Percentiles rank a stretch among this genome's conserved stretches.
Conservation (phyloP, 352 stramenopile species). For the Phytophthora megakarya region DNA sequence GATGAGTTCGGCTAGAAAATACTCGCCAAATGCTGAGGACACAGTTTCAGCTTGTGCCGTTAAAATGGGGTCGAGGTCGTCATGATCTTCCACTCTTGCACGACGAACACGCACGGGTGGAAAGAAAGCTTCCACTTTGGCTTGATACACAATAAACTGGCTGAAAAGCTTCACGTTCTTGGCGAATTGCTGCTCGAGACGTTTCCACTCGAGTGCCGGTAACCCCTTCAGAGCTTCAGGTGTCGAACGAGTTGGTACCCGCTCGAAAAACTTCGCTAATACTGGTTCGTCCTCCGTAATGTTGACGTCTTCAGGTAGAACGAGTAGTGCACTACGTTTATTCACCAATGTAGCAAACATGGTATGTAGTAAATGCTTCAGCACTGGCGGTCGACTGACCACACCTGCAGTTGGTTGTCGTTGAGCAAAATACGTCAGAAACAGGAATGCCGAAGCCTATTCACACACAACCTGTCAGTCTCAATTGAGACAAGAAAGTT, state of each 20-base stretch:
- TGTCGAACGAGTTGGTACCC: constrained; percentile 26
- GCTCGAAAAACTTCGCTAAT: constrained; percentile 67
- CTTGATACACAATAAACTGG: constrained; percentile 58
- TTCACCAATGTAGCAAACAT: constrained; percentile 52
- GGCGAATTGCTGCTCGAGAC: constrained; percentile 38
- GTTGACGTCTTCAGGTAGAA: constrained; percentile 54
- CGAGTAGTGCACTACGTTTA: constrained; percentile 48
- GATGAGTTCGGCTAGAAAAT: constrained; percentile 93
- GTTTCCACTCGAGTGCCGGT: constrained; percentile 14
- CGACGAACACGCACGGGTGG: constrained; percentile 59
- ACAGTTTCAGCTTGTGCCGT: constrained; percentile 66
- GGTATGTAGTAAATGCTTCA: constrained; percentile 62
- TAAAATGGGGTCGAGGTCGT: constrained; percentile 79
- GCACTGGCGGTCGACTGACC: constrained; percentile 41
- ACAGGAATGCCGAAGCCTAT: constrained; percentile 54
- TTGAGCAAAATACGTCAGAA: constrained; percentile 63
- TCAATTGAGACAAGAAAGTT: background rate
- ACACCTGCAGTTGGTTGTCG: constrained; percentile 38
- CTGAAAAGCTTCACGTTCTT: constrained; percentile 48
- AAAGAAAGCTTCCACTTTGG: constrained; percentile 38
- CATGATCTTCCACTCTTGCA: constrained; percentile 81
- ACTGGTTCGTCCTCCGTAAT: constrained; percentile 47
- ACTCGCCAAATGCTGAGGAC: constrained; percentile 85
- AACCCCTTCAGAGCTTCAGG: constrained; percentile 4
- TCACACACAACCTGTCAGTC: background rate